Percentiles rank a stretch among this genome's conserved stretches.
Conservation (phyloP, 306 rosid species). For the Geum urbanum region DNA sequence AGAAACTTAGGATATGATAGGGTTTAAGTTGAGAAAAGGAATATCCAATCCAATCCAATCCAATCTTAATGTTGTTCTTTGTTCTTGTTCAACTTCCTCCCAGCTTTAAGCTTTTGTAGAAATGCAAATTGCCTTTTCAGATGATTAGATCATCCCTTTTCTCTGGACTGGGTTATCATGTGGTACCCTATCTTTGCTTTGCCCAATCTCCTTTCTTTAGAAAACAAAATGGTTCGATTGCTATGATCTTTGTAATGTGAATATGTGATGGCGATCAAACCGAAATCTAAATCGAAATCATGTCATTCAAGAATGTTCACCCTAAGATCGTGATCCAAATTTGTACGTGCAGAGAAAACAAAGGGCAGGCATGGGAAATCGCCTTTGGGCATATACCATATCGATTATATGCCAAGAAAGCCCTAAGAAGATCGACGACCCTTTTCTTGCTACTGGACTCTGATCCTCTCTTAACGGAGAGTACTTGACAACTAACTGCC, state of each 20-base stretch:
- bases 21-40: constrained; percentile 29
- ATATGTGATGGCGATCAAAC: neutral
- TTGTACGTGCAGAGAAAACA: constrained; percentile 28
- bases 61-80: no score
- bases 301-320: constrained; percentile 31
- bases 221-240: neutral
- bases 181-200: constrained; percentile 18
- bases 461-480: no score
- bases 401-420: no score
- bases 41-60: constrained; percentile 19
- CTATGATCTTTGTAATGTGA: constrained; percentile 9
- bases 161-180: constrained; percentile 30
- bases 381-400: no score
- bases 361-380: no score
- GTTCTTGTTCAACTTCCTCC: neutral
- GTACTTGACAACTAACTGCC: no score
- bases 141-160: constrained; percentile 24
- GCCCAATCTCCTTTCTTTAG: neutral
- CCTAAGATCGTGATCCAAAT: neutral
- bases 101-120: constrained; percentile 17
- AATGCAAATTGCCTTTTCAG: constrained; percentile 45
- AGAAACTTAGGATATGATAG: neutral
- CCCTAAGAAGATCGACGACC: no score
- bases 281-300: neutral
- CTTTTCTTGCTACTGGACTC: no score